Base-by-base conservation (phyloP, 495 filamentous ascomycete species). In the Lindgomyces ingoldianus region DNA sequence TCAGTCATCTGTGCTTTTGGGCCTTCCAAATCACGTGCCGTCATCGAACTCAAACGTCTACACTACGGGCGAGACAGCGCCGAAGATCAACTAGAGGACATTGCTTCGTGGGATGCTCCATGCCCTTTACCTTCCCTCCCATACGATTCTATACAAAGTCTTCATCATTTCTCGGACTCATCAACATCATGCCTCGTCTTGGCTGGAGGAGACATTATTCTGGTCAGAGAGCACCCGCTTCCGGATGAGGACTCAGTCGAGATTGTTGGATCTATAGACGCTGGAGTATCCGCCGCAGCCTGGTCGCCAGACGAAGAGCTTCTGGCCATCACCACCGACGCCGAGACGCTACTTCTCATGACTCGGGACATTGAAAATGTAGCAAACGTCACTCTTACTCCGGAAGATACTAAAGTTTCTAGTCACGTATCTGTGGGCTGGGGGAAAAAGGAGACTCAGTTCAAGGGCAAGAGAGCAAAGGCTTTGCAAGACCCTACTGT, bases 381-480 rank as follows among this genome's bases (percentile, higher is more conserved):
- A 56, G 81, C 85, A 6, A 87, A 90, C 69, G 81, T 89, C 60
- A 80, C 80, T 12, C 86, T 96, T 67, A 82, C 83, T 3, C 69
- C 77, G 3, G 88, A 91, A 24, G 94, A 98, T 75, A 79, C 96
- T 57, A 87, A 91, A 70, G 83, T 85, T 1, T 98, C 94, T 0
- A 91, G 90, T 73, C 94, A 98, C 83, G 94, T 98, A 45, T 96
- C 92, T 19, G 94, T 98, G 22, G 94, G 94, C 54, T 98, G 94
- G 94, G 94, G 94, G 63, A 98, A 98, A 79, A 87, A 88, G 72
- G 94, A 98, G 75, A 98, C 94, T 4, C 94, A 98, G 76, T 98
- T 98, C 71, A 89, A 96, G 72, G 94, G 94, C 51, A 92, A 90
- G 72, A 86, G 91, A 70, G 94, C 93, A 36, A 94, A 91, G 73